Percentiles rank a stretch among this genome's conserved stretches.
phyloP scores from a whole-genome alignment of 768 basidiomycete genomes.

The Auriscalpium vulgare region DNA sequence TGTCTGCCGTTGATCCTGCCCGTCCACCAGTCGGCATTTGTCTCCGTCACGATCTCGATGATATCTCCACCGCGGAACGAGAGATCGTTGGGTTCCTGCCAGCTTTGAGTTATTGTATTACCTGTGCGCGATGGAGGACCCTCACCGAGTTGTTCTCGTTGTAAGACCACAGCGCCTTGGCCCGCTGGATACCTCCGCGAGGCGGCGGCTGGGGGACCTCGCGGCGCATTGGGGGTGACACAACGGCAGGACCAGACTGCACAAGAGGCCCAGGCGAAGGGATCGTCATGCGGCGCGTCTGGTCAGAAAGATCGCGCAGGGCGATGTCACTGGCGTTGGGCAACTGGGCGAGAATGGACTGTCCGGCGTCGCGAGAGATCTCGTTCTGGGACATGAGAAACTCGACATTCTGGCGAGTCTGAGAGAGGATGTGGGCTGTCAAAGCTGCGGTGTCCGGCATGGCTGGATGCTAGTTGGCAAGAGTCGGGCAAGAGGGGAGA shows the following conservation, averaged over 20 bases:
- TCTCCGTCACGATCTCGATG: conserved; percentile 72
- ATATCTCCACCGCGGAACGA: conserved; percentile 69
- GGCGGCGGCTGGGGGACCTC: conserved; percentile 15
- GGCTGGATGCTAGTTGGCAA: background rate
- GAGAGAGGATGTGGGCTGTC: conserved; percentile 44
- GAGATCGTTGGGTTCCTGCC: conserved; percentile 71
- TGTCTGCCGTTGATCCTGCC: conserved; percentile 55
- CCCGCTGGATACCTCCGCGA: conserved; percentile 24
- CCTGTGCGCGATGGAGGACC: conserved; percentile 1
- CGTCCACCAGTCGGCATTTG: conserved; percentile 84
- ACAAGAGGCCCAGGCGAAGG: conserved; percentile 6
- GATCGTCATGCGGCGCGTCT: conserved; percentile 14
- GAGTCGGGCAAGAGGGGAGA: too few relatives aligned
- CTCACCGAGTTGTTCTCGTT: conserved; percentile 49
- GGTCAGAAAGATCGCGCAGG: conserved; percentile 9
- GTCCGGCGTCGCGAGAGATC: conserved; percentile 32
- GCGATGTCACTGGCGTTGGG: conserved; percentile 19
- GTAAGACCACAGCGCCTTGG: conserved; percentile 59
- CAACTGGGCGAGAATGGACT: conserved; percentile 32
- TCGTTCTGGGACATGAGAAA: conserved; percentile 36
- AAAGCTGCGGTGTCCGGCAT: conserved; percentile 31
- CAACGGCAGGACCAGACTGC: background rate
- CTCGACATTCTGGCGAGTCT: conserved; percentile 38
- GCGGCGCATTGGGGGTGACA: conserved; percentile 6
- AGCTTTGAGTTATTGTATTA: background rate